Evolutionary conservation across 768 basidiomycete species (phyloP), one percentile per base, ranked within the genome.

Genomic region (Gloeostereum incarnatum): DNA sequence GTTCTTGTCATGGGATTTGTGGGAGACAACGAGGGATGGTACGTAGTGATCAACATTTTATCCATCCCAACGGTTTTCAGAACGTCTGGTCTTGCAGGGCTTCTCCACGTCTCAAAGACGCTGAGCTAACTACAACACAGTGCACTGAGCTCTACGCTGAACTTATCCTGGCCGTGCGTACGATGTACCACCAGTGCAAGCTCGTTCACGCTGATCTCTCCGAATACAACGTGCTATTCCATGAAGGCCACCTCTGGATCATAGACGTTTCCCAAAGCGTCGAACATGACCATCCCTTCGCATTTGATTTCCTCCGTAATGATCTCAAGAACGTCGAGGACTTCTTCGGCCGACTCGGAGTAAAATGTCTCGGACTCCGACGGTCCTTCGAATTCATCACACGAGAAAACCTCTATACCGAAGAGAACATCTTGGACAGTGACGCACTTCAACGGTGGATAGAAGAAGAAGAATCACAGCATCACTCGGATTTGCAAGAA

Each of bases 181-280:
- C 66, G 39, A 84, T 99, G 69, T 99, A 82, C 58, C 83, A 90
- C 47, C 69, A 69, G 29, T 98, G 96, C 73, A 83, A 78, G 41
- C 78, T 99, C 41, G 94, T 99, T 0, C 96, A 99, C 51, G 96
- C 94, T 35, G 96, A 99, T 68, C 71, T 99, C 37, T 92, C 88
- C 39, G 96, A 99, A 57, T 99, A 99, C 73, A 99, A 99, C 56
- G 80, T 99, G 49, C 72, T 99, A 53, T 94, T 78, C 51, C 85
- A 90, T 59, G 64, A 76, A 34, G 68, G 61, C 1, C 88, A 90
- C 51, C 70, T 96, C 13, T 91, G 76, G 59, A 82, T 98, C 49
- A 98, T 99, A 61, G 96, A 99, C 57, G 96, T 99, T 42, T 96
- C 93, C 1, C 96, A 99, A 56, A 93, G 90, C 45, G 93, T 99